A percentile compares a stretch with the other conserved stretches of the same genome.
phyloP scores from a whole-genome alignment of 192 early-diverging fungal genomes.

The Oehlia diaphana region DNA sequence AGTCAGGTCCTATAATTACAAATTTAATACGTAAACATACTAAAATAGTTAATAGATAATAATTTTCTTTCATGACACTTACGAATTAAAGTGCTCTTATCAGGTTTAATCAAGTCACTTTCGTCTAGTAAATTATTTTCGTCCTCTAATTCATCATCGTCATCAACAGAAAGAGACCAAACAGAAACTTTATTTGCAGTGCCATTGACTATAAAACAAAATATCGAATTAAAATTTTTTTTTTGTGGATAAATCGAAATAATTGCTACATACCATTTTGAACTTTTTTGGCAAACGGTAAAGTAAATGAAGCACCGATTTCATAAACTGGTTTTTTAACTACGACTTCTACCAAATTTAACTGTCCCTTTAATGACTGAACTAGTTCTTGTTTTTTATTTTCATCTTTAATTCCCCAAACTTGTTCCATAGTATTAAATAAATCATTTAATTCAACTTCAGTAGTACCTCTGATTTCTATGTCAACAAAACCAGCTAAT shows the following conservation, averaged over 20 bases:
- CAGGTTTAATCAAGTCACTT: slow-evolving; percentile 73
- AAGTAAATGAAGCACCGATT: slow-evolving; percentile 78
- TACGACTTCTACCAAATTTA: slow-evolving; percentile 48
- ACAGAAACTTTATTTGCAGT: slow-evolving; percentile 48
- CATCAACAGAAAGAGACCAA: slow-evolving; percentile 75
- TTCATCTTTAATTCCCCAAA: slow-evolving; percentile 55
- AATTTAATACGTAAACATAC: slow-evolving; percentile 3
- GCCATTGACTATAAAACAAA: slow-evolving; percentile 37
- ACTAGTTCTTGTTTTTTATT: slow-evolving; percentile 37
- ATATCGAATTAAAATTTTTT: not conserved
- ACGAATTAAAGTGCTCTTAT: slow-evolving; percentile 58
- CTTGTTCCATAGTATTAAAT: slow-evolving; percentile 43
- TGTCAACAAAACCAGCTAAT: slow-evolving; percentile 85
- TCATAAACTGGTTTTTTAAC: slow-evolving; percentile 85
- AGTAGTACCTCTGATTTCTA: slow-evolving; percentile 37
- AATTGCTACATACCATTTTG: not conserved
- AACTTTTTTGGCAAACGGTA: slow-evolving; percentile 79
- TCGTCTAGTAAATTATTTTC: slow-evolving; percentile 88
- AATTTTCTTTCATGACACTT: slow-evolving; percentile 19
- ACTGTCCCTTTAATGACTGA: slow-evolving; percentile 43
- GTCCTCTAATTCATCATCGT: slow-evolving; percentile 78
- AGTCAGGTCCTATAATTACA: slow-evolving; percentile 56
- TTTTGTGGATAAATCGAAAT: not conserved
- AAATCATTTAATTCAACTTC: slow-evolving; percentile 51
- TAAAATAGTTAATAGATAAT: not conserved